These are phyloP conservation scores for Ogataea allantospora DNA, from an alignment of 805 yeast genomes.

Conservation along the genomic window DNA sequence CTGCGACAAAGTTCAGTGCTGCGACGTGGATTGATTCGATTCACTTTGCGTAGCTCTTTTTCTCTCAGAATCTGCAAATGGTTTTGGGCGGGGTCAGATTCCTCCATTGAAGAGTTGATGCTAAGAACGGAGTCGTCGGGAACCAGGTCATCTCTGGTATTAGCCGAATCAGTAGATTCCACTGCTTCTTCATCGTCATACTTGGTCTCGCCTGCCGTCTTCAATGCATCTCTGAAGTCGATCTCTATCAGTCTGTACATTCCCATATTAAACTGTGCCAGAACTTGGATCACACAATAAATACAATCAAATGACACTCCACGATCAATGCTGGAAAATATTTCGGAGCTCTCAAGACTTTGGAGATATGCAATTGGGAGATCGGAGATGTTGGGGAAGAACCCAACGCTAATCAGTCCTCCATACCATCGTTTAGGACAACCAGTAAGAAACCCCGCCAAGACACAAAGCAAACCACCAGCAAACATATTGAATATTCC, in stretches of 20 bases:
- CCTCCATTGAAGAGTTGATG: conserved; percentile 13
- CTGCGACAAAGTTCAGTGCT: conserved; percentile 7
- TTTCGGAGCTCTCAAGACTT: conserved; percentile 62
- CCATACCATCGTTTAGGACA: conserved; percentile 76
- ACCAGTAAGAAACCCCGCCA: conserved; percentile 47
- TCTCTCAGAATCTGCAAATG: conserved; percentile 5
- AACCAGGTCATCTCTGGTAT: conserved; percentile 14
- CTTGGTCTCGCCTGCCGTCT: conserved; percentile 25
- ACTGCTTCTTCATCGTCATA: conserved; percentile 23
- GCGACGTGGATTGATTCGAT: conserved; percentile 1
- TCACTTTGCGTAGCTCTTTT: conserved; percentile 5
- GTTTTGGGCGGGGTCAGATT: conserved; percentile 1
- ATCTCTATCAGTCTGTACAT: conserved; percentile 64
- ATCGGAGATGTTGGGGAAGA: conserved; percentile 78
- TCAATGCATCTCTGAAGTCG: conserved; percentile 52
- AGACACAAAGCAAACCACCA: conserved; percentile 43
- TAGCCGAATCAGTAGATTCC: conserved; percentile 11
- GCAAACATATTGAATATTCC: conserved; percentile 42
- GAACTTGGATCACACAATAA: conserved; percentile 64
- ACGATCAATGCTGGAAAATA: conserved; percentile 58
- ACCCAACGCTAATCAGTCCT: conserved; percentile 65
- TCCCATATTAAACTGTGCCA: conserved; percentile 74
- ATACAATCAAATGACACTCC: conserved; percentile 87
- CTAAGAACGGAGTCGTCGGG: conserved; percentile 2
- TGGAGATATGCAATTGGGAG: conserved; percentile 82